Percentiles rank a stretch among this genome's conserved stretches.
Evolutionary conservation across 2,329 filamentous ascomycete genomes (phyloP).

Genomic region (Penicillium sp.): DNA sequence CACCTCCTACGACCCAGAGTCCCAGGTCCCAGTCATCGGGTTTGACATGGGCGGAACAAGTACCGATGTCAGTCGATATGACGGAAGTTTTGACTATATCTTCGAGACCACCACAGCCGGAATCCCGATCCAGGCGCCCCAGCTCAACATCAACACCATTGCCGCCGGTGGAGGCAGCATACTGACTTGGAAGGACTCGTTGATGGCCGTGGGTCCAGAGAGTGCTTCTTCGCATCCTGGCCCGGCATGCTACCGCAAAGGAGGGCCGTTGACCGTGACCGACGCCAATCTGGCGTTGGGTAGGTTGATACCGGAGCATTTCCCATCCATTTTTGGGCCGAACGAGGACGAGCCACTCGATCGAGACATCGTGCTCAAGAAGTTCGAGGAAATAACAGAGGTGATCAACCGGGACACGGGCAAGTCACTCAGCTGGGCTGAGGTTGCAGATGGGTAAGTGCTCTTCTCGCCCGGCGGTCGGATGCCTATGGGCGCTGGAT

Average conservation of each 20-base stretch:
- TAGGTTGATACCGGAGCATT: slow-evolving; percentile 83
- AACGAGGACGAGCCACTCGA: slow-evolving; percentile 83
- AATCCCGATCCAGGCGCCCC: slow-evolving; percentile 89
- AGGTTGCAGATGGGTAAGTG: no score
- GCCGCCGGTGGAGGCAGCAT: slow-evolving; percentile 71
- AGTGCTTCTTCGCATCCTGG: slow-evolving; percentile 88
- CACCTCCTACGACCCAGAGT: slow-evolving; percentile 81
- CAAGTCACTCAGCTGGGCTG: no score
- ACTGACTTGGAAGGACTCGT: slow-evolving; percentile 81
- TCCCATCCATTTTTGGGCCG: slow-evolving; percentile 92
- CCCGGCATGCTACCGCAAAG: slow-evolving; percentile 89
- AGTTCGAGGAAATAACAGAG: slow-evolving; percentile 71
- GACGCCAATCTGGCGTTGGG: slow-evolving; percentile 89
- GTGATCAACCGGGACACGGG: slow-evolving; percentile 72
- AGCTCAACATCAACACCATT: slow-evolving; percentile 92
- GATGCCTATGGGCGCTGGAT: no score
- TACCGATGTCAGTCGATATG: slow-evolving; percentile 83
- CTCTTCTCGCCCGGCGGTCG: no score
- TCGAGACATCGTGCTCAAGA: slow-evolving; percentile 67
- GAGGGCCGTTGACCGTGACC: slow-evolving; percentile 83
- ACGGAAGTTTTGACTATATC: slow-evolving; percentile 84
- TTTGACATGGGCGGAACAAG: slow-evolving; percentile 96
- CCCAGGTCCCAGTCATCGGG: slow-evolving; percentile 81
- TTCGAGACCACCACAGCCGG: slow-evolving; percentile 92
- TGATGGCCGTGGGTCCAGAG: slow-evolving; percentile 90